phyloP scores from a whole-genome alignment of 2,329 filamentous ascomycete species.

The Alternaria hordeiaustralica region DNA sequence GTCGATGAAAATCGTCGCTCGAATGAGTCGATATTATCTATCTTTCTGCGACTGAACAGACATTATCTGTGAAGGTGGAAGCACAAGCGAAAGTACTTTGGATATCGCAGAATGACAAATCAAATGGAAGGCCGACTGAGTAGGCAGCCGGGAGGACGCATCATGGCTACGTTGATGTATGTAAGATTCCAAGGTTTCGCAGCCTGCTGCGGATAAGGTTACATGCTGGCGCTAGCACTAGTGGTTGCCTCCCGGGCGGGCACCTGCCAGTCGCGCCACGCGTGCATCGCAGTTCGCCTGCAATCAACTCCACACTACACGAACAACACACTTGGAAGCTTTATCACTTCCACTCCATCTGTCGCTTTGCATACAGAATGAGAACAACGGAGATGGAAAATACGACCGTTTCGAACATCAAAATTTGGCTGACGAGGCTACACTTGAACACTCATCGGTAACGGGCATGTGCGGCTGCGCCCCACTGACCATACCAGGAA shows the following conservation, averaged over 20 bases:
- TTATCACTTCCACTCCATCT: not conserved
- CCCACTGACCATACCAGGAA: constrained; percentile 8
- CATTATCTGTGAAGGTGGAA: not conserved
- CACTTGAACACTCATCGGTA: not conserved
- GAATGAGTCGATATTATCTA: not conserved
- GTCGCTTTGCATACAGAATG: fast-evolving
- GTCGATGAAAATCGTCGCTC: not conserved
- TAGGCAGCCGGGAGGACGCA: not conserved
- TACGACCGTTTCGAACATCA: not conserved
- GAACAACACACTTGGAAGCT: not conserved
- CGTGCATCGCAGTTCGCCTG: not conserved
- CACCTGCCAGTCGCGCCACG: not conserved
- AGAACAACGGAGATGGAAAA: not conserved
- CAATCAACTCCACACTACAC: not conserved
- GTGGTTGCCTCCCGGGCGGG: not conserved
- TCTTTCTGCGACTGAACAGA: not conserved
- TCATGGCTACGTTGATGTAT: not conserved
- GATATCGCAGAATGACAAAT: not conserved
- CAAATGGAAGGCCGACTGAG: not conserved
- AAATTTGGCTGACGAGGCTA: not conserved
- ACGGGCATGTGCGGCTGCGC: not conserved
- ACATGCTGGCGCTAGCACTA: not conserved
- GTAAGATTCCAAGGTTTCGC: not conserved
- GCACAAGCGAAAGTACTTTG: not conserved
- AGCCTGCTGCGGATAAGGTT: not conserved